Base-by-base conservation (phyloP, 257 asterid species). In the Paulownia fortunei region DNA sequence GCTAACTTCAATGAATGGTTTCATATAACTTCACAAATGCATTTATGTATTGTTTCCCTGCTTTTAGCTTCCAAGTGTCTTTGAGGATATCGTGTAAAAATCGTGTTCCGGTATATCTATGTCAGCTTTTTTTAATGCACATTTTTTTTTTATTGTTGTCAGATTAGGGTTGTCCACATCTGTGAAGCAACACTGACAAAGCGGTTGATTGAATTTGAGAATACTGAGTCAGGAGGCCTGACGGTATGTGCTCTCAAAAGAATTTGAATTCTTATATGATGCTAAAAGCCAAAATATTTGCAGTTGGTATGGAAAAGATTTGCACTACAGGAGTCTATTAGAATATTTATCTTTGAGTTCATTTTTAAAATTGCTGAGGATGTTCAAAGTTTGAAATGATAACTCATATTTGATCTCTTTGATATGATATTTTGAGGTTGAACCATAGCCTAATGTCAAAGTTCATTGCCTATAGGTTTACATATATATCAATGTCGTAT, bases 161-260 rank as follows among this genome's bases (percentile, higher is more conserved):
- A 94, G 98, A 85, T 92, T 79, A 91, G 80, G 87, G 88, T 89
- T 76, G 98, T 92, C 73, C 98, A 88, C 76, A 77, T 94, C 49
- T 91, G 98, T 78, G 97, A 92, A 89, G 90, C 94, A 77, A 92
- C 98, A 79, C 79, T 94, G 80, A 89, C 93, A 24, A 89, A 89
- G 86, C 88, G 97, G 64, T 84, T 94, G 93, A 86, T 94, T 82
- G 98, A 91, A 83, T 94, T 94, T 67, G 98, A 92, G 87, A 88
- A 89, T 77, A 92, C 98, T 0, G 88, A 89, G 27, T 91, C 98
- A 1, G 97, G 98, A 80, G 84, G 91, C 82, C 84, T 94, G 84
- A 94, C 97, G 83, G 98, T 92, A 86, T 54, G 92, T 82, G 13
- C 67, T 34, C 65, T 42, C 66, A 23, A 62, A 62, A 56, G 3